A percentile compares a stretch with the other conserved stretches of the same genome.
These are phyloP conservation scores for Apocynum venetum DNA, from an alignment of 257 asterid genomes.

Conservation along the genomic window DNA sequence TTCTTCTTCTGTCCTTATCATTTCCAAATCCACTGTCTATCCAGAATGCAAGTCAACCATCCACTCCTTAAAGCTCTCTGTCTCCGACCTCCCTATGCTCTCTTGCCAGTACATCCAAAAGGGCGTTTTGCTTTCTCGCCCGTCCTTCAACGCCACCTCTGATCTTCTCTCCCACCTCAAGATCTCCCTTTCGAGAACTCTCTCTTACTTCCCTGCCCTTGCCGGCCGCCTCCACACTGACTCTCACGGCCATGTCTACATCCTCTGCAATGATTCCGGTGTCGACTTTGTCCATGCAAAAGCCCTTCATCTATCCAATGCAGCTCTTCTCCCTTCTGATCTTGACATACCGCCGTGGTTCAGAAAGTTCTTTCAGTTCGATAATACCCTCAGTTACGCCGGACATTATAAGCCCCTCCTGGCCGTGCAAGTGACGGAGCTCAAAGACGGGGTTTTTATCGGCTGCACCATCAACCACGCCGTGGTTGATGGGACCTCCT, in stretches of 20 bases:
- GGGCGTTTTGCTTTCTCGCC: slow-evolving; percentile 64
- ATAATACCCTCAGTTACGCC: slow-evolving; percentile 65
- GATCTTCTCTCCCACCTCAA: slow-evolving; percentile 57
- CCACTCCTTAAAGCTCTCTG: slow-evolving; percentile 70
- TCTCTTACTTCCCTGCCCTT: slow-evolving; percentile 71
- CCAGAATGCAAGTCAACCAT: slow-evolving; percentile 47
- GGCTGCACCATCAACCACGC: slow-evolving; percentile 86
- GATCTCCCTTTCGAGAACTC: slow-evolving; percentile 60
- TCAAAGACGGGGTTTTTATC: slow-evolving; percentile 59
- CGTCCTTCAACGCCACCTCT: slow-evolving; percentile 36
- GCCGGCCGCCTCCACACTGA: slow-evolving; percentile 86
- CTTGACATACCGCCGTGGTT: slow-evolving; percentile 56
- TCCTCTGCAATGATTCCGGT: slow-evolving; percentile 63
- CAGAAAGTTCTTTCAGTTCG: slow-evolving; percentile 65
- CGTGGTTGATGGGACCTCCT: slow-evolving; percentile 91
- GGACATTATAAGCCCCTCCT: slow-evolving; percentile 66
- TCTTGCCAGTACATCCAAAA: slow-evolving; percentile 93
- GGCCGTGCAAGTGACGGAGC: slow-evolving; percentile 78
- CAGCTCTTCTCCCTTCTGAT: slow-evolving; percentile 20
- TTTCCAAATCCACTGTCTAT: slow-evolving; percentile 61
- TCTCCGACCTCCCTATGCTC: slow-evolving; percentile 94
- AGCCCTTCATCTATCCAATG: slow-evolving; percentile 43
- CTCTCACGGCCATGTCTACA: slow-evolving; percentile 51
- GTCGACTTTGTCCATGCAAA: slow-evolving; percentile 67
- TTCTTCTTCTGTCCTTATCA: slow-evolving; percentile 42